These are phyloP conservation scores for Macadamia tetraphylla DNA, from an alignment of 164 flowering plant species.

Conservation along the genomic window DNA sequence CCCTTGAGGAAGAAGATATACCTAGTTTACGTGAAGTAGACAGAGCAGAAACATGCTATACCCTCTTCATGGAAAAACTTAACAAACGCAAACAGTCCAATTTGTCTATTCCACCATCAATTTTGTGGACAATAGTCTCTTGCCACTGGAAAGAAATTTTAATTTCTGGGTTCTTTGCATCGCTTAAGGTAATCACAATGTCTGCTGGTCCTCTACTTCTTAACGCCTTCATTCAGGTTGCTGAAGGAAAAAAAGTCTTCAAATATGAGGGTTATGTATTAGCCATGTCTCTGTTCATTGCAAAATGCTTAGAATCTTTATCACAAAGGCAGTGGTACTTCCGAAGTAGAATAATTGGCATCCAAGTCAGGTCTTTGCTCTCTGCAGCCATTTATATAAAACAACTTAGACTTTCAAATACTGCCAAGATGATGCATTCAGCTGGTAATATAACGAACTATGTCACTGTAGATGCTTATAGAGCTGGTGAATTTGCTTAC, in stretches of 20 bases:
- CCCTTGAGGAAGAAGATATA: constrained; percentile 42
- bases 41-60: constrained; percentile 45
- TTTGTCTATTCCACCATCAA: constrained; percentile 22
- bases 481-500: constrained; percentile 64
- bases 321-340: constrained; percentile 68
- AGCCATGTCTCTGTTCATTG: constrained; percentile 32
- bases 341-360: constrained; percentile 43
- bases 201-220: constrained; percentile 56
- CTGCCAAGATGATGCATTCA: constrained; percentile 43
- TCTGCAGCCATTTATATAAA: constrained; percentile 63
- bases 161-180: constrained; percentile 55
- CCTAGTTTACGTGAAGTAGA: constrained; percentile 41
- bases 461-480: constrained; percentile 63
- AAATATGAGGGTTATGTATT: constrained; percentile 48
- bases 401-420: constrained; percentile 52
- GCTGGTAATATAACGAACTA: constrained; percentile 62
- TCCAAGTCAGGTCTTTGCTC: constrained; percentile 52
- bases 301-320: constrained; percentile 53
- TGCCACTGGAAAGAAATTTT: constrained; percentile 45
- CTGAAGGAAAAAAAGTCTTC: constrained; percentile 42
- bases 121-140: constrained; percentile 31
- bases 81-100: constrained; percentile 20
- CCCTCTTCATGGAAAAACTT: constrained; percentile 26
- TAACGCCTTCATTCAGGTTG: constrained; percentile 57
- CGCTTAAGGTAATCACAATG: constrained; percentile 37